Base-by-base conservation (phyloP, 2,329 filamentous ascomycete species). In the Colletotrichum sp. region DNA sequence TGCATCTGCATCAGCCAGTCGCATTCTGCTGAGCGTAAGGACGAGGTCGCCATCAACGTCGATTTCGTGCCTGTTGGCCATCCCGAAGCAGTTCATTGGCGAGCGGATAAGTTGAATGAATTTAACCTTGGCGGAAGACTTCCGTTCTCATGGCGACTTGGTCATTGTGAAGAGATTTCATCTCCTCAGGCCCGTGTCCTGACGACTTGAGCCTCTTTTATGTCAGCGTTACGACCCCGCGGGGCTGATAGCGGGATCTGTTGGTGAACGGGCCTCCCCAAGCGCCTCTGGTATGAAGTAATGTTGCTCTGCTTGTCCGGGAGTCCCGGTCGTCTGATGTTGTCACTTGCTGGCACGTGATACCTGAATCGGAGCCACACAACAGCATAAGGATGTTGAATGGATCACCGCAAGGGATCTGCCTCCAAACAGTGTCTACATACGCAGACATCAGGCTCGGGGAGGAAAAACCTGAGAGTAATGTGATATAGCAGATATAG, bases 11-110 rank as follows among this genome's bases (percentile, higher is more conserved):
- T 61, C 59, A n/a, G 27, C 59, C 1, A 75, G 15, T 9, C 30
- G 8, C 39, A 52, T 34, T 7, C 34, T 59, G 48, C 57, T 65
- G 4, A 73, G 44, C 8, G 77, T 61, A 19, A 81, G 75, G 7
- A 73, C 44, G 27, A 80, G 59, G 36, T 81, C 78, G 22, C 75
- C 79, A 11, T 75, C 67, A 11, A 70, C 36, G 39, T 70, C 72
- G 34, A 69, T 73, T 6, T 73, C 73, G 28, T 44, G 72, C 39
- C 55, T 60, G 8, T 34, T 75, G 16, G 39, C 22, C 69, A 75
- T 72, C 2, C 28, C 28, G 12, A 61, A 61, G 28, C 59, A 61
- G 30, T 61, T 61, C 30, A 61, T 61, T 32, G n/a, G 36, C 16
- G 8, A 44, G 25, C 5, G 19, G 34, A 27, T 59, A 16, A 6